Evolutionary conservation across 2,329 filamentous ascomycete genomes (phyloP), one percentile per base, ranked within the genome.

Genomic region (Myriosclerotinia duriaeana): DNA sequence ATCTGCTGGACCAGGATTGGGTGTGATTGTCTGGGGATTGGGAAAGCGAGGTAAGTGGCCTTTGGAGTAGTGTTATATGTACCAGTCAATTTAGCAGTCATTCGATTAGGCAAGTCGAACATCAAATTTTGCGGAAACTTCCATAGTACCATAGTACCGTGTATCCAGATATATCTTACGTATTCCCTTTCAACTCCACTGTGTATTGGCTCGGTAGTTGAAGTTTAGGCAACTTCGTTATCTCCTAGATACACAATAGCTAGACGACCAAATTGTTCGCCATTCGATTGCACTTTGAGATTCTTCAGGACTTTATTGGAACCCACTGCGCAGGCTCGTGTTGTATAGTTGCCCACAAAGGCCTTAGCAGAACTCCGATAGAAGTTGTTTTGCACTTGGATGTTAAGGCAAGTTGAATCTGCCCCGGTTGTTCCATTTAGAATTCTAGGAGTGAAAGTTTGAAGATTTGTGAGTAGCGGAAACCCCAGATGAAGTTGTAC

Each of bases 91-190:
- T 81, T 84, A 68, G 85, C 81, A 71, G 89, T 83, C 60, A 93
- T 81, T 7, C 90, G 77, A 72, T 92, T 93, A 67, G 84, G 89
- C 2, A 93, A 80, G 71, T 93, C 89, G 72, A 94, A 92, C 48
- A 93, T 91, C 65, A 93, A 73, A 15, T 69, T 71, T 20, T 73
- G 69, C 11, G 14, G 7, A 5, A 9, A 15, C 12, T 30, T 55
- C 3, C n/a, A 30, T 20, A 26, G 14, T 7, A 52, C 20, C 26
- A 26, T n/a, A n/a, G n/a, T n/a, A n/a, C n/a, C 14, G 26, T 22
- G 11, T 48, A 14, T 7, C 66, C 44, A 2, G 71, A 86, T 80
- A 89, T 83, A 67, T 89, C 86, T 76, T 89, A 84, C 77, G 69
- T 87, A 88, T 0, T 73, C 74, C 72, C 74, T 77, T 63, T 81